Evolutionary conservation across 352 stramenopile species (phyloP).

Genomic region (Pythium utonaiense): DNA sequence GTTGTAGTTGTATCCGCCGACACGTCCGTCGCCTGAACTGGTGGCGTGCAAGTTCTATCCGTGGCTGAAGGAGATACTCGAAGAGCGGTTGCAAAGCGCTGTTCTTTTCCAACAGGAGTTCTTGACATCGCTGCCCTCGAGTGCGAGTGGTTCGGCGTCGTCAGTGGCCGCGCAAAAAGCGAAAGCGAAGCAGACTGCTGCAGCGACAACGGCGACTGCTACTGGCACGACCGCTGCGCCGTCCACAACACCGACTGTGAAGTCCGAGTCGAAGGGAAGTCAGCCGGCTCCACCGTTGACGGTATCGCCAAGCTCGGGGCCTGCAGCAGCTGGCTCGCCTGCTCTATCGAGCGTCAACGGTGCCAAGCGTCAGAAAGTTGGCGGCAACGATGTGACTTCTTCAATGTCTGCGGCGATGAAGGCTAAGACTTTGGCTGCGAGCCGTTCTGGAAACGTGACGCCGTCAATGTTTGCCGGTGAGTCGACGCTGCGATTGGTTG

Average conservation of each 20-base stretch:
- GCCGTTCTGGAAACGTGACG: constrained; percentile 30
- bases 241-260: constrained; percentile 18
- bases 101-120: constrained; percentile 60
- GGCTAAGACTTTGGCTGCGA: constrained; percentile 13
- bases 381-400: not conserved
- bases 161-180: constrained; percentile 25
- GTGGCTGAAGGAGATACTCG: constrained; percentile 86
- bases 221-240: not conserved
- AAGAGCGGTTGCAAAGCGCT: constrained; percentile 70
- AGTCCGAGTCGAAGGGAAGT: constrained; percentile 17
- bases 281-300: constrained; percentile 11
- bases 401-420: constrained; percentile 7
- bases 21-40: constrained; percentile 59
- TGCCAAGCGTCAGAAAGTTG: constrained; percentile 19
- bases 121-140: constrained; percentile 18
- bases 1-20: constrained; percentile 72
- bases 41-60: constrained; percentile 85
- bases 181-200: constrained; percentile 32
- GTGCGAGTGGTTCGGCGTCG: constrained; percentile 10
- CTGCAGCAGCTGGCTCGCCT: constrained; percentile 4
- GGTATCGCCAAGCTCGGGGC: not conserved
- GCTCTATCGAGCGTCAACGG: constrained; percentile 11
- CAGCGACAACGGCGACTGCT: not conserved
- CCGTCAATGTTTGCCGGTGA: constrained; percentile 61
- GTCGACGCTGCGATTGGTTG: constrained; percentile 68